Evolutionary conservation across 2,329 filamentous ascomycete species (phyloP), one percentile per base, ranked within the genome.

Genomic region (Colletotrichum sp.): DNA sequence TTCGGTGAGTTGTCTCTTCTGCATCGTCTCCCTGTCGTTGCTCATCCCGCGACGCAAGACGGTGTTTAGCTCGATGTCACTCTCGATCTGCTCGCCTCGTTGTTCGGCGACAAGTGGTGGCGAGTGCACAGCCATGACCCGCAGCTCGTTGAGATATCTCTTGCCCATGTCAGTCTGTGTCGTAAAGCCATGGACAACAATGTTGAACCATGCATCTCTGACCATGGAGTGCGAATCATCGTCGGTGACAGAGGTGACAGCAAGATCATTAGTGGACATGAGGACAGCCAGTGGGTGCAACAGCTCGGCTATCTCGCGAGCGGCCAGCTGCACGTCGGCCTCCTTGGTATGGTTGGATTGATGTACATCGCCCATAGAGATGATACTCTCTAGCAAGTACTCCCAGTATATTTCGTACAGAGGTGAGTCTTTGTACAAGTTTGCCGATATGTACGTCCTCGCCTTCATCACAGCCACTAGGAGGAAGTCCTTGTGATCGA

Each of bases 141-240:
- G 92, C 24, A 99, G 88, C 80, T 98, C 95, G 71, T 93, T 89
- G 64, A 92, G 84, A 78, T 97, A 91, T 77, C 91, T 90, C 80
- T 92, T 93, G 21, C 93, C 94, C 69, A 94, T 90, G 18, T 92
- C 90, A 0, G 95, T 96, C 18, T 90, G 90, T 13, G 93, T 88
- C 12, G 92, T 93, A 81, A 98, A 98, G 6, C 96, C 97, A 82
- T 99, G 97, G 1, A 98, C 94, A 27, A 96, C 94, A 75, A 98
- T 95, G 79, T 99, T 99, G 85, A 98, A 98, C 97, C 97, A 99
- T 7, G 95, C 95, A 86, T 99, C 96, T 66, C 96, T 92, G 77
- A 97, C 90, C 70, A 97, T 85, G 31, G 91, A 90, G 75, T 94
- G 90, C 9, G 91, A 90, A 72, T 96, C 92, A 66, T 96, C 93